These are phyloP conservation scores for Coelastrella sp. DNA, from an alignment of 139 green algal genomes.

Conservation along the genomic window DNA sequence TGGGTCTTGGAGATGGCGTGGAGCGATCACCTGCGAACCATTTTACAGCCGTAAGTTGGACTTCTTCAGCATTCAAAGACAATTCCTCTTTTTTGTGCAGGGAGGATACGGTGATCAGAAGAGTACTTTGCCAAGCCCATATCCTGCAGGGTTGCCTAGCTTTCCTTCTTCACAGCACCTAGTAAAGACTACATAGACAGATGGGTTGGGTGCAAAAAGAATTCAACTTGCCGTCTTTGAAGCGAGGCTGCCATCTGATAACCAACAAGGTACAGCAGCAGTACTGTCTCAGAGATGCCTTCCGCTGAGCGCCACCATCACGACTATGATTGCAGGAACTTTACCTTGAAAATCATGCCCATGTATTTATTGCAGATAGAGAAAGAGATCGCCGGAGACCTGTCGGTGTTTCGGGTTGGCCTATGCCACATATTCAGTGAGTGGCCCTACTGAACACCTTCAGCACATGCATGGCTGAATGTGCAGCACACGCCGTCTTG, in stretches of 20 bases:
- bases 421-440: conserved; percentile 70
- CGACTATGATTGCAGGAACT: too few species aligned
- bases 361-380: conserved; percentile 53
- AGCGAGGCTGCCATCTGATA: conserved; percentile 67
- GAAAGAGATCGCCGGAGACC: conserved; percentile 36
- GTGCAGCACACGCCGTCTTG: too few species aligned
- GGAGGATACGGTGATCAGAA: too few species aligned
- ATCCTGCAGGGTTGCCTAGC: too few species aligned
- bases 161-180: too few species aligned
- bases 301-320: background rate
- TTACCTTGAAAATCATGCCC: too few species aligned
- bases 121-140: too few species aligned
- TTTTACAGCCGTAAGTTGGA: too few species aligned
- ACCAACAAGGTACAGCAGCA: conserved; percentile 55
- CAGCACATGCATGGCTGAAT: background rate
- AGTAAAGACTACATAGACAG: background rate
- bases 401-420: conserved; percentile 54
- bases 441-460: background rate
- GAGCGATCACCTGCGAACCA: too few species aligned
- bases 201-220: conserved; percentile 51
- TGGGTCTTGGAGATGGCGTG: too few species aligned
- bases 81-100: too few species aligned
- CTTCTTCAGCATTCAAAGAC: too few species aligned
- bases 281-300: background rate
- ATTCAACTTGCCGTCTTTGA: conserved; percentile 50